Evolutionary conservation across 106 monocot genomes (phyloP).

Genomic region (Cymbidium sinense): DNA sequence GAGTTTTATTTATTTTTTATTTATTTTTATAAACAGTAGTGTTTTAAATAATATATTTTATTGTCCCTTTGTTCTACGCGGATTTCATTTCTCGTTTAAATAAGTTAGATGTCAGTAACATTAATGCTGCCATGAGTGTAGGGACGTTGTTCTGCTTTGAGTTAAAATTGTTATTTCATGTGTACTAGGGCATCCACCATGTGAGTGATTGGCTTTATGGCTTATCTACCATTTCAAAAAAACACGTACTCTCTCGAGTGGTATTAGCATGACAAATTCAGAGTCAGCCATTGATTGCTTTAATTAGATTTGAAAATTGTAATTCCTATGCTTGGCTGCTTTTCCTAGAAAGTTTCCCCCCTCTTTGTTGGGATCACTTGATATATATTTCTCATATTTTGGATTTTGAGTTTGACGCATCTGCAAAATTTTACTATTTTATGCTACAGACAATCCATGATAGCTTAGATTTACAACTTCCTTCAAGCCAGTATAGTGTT

Average conservation of each 20-base stretch:
- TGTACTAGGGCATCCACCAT: not conserved
- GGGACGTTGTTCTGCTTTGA: not conserved
- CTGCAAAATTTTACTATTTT: not conserved
- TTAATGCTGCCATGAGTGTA: not conserved
- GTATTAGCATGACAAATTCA: not conserved
- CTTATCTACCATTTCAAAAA: not conserved
- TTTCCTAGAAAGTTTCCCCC: not conserved
- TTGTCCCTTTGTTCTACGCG: not conserved
- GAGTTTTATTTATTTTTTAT: constrained; percentile 3
- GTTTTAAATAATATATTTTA: not conserved
- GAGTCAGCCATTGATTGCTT: not conserved
- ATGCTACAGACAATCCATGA: not conserved
- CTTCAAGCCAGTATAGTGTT: not conserved
- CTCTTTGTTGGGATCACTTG: not conserved
- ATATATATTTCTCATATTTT: not conserved
- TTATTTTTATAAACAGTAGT: not conserved
- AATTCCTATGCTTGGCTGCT: not conserved
- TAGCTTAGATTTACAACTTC: not conserved
- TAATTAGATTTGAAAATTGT: not conserved
- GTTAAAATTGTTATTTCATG: not conserved
- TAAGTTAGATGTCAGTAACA: not conserved
- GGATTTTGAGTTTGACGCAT: no score
- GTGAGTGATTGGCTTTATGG: not conserved
- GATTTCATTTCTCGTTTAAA: not conserved
- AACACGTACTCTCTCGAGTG: not conserved